Percentiles rank a stretch among this genome's conserved stretches.
Evolutionary conservation across 2,329 filamentous ascomycete genomes (phyloP).

Genomic region (Fusarium pilosicola): DNA sequence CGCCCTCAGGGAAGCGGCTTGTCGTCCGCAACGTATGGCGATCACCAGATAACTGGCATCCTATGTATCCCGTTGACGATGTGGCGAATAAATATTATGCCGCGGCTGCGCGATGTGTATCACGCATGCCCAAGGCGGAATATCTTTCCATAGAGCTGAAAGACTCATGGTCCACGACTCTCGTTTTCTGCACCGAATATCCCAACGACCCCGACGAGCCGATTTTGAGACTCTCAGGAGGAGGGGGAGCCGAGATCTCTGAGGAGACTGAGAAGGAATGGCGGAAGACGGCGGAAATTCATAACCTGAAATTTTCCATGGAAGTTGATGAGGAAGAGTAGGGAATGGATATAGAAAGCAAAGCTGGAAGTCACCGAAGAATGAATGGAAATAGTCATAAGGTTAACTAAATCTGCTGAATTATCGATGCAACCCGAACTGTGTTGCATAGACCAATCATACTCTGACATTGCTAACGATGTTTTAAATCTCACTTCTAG

Average conservation of each 20-base stretch:
- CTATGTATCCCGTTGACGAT: background rate
- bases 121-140: background rate
- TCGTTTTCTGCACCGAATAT: background rate
- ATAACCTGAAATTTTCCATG: background rate
- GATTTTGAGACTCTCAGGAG: background rate
- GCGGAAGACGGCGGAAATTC: background rate
- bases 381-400: background rate
- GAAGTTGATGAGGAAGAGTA: background rate
- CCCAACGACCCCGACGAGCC: background rate
- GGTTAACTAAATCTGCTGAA: background rate
- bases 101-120: background rate
- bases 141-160: background rate
- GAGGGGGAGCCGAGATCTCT: background rate
- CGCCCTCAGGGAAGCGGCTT: background rate
- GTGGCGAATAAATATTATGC: background rate
- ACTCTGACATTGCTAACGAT: background rate
- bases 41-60: background rate
- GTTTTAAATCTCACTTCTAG: background rate
- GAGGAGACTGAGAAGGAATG: background rate
- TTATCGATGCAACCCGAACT: rapidly evolving
- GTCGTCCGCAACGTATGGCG: rapidly evolving
- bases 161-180: background rate
- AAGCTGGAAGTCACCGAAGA: background rate
- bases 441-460: no score
- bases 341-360: no score